phyloP scores from a whole-genome alignment of 2,329 filamentous ascomycete species.

The Botrytis fragariae region DNA sequence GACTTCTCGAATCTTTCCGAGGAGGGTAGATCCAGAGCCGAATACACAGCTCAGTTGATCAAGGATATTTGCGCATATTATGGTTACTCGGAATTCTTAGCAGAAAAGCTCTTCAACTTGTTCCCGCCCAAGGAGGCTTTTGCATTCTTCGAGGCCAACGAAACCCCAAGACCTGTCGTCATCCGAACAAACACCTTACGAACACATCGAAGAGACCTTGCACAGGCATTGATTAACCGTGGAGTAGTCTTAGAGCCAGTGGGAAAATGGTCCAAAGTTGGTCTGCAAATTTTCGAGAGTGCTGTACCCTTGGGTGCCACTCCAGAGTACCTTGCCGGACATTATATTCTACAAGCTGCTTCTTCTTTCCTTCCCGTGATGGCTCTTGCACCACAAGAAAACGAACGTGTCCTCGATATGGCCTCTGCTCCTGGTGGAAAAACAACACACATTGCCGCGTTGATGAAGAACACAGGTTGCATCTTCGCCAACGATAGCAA shows the following conservation, averaged over 20 bases:
- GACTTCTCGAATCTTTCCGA: constrained; percentile 82
- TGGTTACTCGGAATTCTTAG: constrained; percentile 91
- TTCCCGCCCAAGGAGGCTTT: constrained; percentile 94
- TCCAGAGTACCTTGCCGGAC: constrained; percentile 92
- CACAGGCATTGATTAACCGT: constrained; percentile 90
- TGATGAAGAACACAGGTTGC: constrained; percentile 96
- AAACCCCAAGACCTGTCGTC: constrained; percentile 87
- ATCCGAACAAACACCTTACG: constrained; percentile 96
- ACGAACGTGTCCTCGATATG: constrained; percentile 89
- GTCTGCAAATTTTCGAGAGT: constrained; percentile 92
- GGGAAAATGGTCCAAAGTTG: constrained; percentile 98
- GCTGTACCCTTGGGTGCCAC: constrained; percentile 80
- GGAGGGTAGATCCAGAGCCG: constrained; percentile 75
- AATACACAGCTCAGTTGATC: constrained; percentile 83
- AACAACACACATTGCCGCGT: constrained; percentile 90
- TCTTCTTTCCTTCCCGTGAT: constrained; percentile 97
- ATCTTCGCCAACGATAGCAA: constrained; percentile 97
- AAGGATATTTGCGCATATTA: constrained; percentile 97
- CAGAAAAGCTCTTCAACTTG: constrained; percentile 89
- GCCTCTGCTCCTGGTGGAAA: constrained; percentile 94
- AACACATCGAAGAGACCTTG: constrained; percentile 72
- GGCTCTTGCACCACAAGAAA: constrained; percentile 90
- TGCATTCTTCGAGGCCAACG: constrained; percentile 98
- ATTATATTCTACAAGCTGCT: constrained; percentile 97
- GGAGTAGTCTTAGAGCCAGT: constrained; percentile 95